Conservation (phyloP, 2,329 filamentous ascomycete species). For the Colletotrichum tabaci region DNA sequence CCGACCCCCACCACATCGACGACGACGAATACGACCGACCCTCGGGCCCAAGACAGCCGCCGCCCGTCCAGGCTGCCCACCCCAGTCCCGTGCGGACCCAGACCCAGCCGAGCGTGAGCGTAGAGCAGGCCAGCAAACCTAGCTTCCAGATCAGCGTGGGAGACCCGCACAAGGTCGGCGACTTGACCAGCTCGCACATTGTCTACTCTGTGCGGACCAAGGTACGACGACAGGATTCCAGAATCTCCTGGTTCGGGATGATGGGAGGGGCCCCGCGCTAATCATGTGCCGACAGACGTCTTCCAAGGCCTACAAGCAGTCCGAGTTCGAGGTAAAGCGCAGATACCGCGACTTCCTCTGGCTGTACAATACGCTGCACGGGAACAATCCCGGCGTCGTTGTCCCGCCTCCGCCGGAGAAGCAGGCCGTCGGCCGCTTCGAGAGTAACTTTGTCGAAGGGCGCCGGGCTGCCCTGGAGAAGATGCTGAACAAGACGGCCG, state of each 20-base stretch:
- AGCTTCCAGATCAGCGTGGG: slow-evolving; percentile 92
- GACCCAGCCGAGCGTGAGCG: slow-evolving; percentile 83
- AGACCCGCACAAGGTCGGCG: slow-evolving; percentile 97
- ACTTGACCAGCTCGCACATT: slow-evolving; percentile 96
- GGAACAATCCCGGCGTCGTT: slow-evolving; percentile 94
- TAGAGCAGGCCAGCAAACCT: slow-evolving; percentile 95
- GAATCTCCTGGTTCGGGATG: background rate
- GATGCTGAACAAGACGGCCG: slow-evolving; percentile 97
- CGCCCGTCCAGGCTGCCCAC: slow-evolving; percentile 72
- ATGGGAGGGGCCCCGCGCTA: slow-evolving; percentile 40
- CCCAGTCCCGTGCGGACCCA: slow-evolving; percentile 66
- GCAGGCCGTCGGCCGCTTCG: slow-evolving; percentile 95
- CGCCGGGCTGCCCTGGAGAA: slow-evolving; percentile 92
- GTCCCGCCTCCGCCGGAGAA: slow-evolving; percentile 98
- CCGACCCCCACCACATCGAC: slow-evolving; percentile 77
- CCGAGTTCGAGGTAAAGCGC: slow-evolving; percentile 93
- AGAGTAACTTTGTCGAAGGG: slow-evolving; percentile 96
- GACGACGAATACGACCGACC: slow-evolving; percentile 70
- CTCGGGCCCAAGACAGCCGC: slow-evolving; percentile 74
- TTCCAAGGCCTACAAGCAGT: slow-evolving; percentile 93
- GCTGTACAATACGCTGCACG: slow-evolving; percentile 95
- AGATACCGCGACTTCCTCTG: slow-evolving; percentile 97
- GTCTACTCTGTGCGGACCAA: slow-evolving; percentile 96
- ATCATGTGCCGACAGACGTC: slow-evolving; percentile 74
- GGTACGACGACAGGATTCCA: slow-evolving; percentile 62